phyloP scores from a whole-genome alignment of 257 asterid genomes.

The Vinca minor region DNA sequence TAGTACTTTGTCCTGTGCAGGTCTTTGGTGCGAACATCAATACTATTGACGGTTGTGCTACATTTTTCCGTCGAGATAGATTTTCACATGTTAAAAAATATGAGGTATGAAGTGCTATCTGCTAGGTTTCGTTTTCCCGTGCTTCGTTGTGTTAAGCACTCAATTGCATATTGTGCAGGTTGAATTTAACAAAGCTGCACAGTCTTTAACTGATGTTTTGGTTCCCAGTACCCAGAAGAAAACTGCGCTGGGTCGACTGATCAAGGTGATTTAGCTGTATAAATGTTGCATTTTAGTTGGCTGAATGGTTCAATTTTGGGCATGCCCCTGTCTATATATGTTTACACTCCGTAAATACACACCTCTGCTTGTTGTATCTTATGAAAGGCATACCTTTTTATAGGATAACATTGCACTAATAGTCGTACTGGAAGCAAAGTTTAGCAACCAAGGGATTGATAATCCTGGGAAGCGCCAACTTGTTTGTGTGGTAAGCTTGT shows the following conservation, averaged over 20 bases:
- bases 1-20: constrained; percentile 31
- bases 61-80: constrained; percentile 95
- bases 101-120: constrained; percentile 47
- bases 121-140: background rate
- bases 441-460: constrained; percentile 68
- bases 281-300: background rate
- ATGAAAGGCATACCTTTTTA: constrained; percentile 15
- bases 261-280: constrained; percentile 44
- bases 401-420: constrained; percentile 95
- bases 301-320: background rate
- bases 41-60: constrained; percentile 86
- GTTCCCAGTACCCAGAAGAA: constrained; percentile 75
- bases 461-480: constrained; percentile 88
- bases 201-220: constrained; percentile 75
- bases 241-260: constrained; percentile 70
- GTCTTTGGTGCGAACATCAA: constrained; percentile 51
- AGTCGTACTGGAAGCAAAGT: constrained; percentile 89
- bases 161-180: constrained; percentile 42
- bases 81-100: constrained; percentile 90
- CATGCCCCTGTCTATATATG: background rate
- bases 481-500: constrained; percentile 79
- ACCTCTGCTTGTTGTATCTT: background rate
- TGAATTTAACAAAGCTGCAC: constrained; percentile 98
- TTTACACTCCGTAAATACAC: background rate
- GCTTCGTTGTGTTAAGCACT: constrained; percentile 11